Evolutionary conservation across 768 basidiomycete genomes (phyloP), one percentile per base, ranked within the genome.

Genomic region (Tylopilus plumbeoviolaceoides): DNA sequence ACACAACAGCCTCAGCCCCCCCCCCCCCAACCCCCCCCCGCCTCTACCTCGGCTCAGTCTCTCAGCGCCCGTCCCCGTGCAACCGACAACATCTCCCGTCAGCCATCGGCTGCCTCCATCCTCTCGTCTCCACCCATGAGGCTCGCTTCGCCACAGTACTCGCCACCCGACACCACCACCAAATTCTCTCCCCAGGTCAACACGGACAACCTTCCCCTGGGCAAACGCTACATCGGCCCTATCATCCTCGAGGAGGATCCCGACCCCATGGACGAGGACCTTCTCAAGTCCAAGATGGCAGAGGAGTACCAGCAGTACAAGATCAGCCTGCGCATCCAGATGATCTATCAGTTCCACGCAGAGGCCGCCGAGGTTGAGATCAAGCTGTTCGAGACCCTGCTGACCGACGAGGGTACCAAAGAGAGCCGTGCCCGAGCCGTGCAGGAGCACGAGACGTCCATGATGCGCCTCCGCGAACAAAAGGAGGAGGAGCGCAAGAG

Each of bases 191-290:
- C 68, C 9, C 44, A 60, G n/a, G 50, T 46, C 2, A 59, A 53
- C 30, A 43, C 55, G 12, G 67, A 70, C 0, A 50, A 25, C 23
- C 43, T 60, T 0, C 45, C 66, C 0, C 64, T 54, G 5, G 69
- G 67, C 1, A 70, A 70, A 30, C 69, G 69, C 17, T 69, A 69
- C 7, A 69, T 69, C 50, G 67, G 68, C 1, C 68, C 68, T n/a
- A 27, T 61, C 43, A 59, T 69, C 48, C 14, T 48, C 5, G 68
- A 69, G 15, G 69, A 70, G 36, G 67, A 66, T 0, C 47, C 47
- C 2, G 62, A 70, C 33, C 62, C 68, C 17, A 14, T 64, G 43
- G 67, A 68, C 48, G 60, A 64, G 35, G 59, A 56, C 2, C 54
- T 66, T 44, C 56, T 70, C 36, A 68, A 54, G 55, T 70, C 64